Base-by-base conservation (phyloP, 305 asterid genomes). In the Nicotiana rustica region DNA sequence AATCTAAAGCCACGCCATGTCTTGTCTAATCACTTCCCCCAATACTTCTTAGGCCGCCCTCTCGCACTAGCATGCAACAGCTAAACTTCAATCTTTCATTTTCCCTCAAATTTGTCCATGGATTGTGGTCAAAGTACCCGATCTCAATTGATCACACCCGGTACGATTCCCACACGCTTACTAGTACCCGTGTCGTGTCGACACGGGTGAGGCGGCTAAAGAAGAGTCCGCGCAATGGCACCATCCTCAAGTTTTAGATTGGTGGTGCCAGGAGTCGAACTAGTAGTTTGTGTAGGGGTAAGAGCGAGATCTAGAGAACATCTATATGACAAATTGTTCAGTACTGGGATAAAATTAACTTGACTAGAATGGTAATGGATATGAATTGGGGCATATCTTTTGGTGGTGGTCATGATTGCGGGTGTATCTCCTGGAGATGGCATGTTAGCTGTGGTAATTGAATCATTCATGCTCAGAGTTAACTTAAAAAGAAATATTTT, bases 341-440 rank as follows among this genome's bases (percentile, higher is more conserved):
- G 3, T 55, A 15, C 29, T 75, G 79, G 64, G 5, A 75, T 7
- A 49, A 75, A 7, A 49, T 49, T 71, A 75, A 49, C 62, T 5
- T 75, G 79, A 14, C 29, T 49, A 75, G 62, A 75, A 25, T 49
- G n/a, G 59, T 55, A 55, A 12, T 55, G 17, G 47, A 52, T 75
- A 15, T 52, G 65, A 62, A 52, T 71, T 71, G 61, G 25, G 4
- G 61, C 4, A 47, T 44, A 21, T 71, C 65, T 52, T 52, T 75
- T 75, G 47, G 29, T 14, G 65, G 55, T 29, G 17, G 65, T 75
- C 80, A 25, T 5, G 0, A 10, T 29, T 29, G 59, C 13, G 52
- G 59, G 59, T 55, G 59, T 55, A 55, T 55, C n/a, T 55, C 14
- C 52, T 55, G 59, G 59, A 55, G 59, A 55, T 55, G 59, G 59